Percentiles rank a stretch among this genome's conserved stretches.
Evolutionary conservation across 163 green algal species (phyloP).

Genomic region (Scenedesmus sp.): DNA sequence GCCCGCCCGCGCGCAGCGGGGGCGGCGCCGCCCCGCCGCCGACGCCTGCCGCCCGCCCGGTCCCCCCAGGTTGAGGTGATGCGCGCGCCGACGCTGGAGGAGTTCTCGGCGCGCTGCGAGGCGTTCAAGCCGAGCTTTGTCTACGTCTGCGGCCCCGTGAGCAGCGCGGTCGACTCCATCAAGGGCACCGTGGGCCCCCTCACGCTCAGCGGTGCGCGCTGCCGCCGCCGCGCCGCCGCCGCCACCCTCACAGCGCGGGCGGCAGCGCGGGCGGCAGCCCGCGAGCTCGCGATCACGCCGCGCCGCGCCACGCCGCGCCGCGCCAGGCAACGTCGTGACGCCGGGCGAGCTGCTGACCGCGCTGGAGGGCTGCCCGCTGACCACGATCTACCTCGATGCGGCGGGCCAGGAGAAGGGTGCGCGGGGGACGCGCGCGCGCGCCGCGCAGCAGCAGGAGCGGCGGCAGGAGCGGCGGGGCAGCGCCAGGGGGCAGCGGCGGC

Average conservation of each 20-base stretch:
- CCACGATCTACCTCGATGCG: constrained; percentile 59
- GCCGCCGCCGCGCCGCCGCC: background rate
- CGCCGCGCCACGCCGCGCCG: no score
- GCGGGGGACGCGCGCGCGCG: background rate
- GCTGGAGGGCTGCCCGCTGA: constrained; percentile 34
- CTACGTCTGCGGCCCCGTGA: constrained; percentile 52
- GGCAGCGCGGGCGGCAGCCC: no score
- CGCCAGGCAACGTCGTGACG: constrained; percentile 27
- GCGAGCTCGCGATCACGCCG: no score
- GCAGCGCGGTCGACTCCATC: constrained; percentile 28
- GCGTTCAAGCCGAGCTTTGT: constrained; percentile 64
- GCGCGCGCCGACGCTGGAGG: constrained; percentile 48
- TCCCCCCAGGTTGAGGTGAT: constrained; percentile 70
- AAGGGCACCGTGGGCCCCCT: constrained; percentile 40
- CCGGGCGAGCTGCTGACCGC: constrained; percentile 44
- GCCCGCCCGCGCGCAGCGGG: no score
- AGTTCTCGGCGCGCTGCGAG: constrained; percentile 54
- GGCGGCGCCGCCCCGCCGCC: no score
- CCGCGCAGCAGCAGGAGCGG: background rate
- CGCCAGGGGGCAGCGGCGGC: no score
- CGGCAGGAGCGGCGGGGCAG: background rate
- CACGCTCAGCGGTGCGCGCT: constrained; percentile 14
- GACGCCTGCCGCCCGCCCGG: background rate
- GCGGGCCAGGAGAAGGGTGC: constrained; percentile 34
- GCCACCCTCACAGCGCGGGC: no score